Evolutionary conservation across 2,329 filamentous ascomycete genomes (phyloP).

Genomic region (Akanthomyces uredinophilus): DNA sequence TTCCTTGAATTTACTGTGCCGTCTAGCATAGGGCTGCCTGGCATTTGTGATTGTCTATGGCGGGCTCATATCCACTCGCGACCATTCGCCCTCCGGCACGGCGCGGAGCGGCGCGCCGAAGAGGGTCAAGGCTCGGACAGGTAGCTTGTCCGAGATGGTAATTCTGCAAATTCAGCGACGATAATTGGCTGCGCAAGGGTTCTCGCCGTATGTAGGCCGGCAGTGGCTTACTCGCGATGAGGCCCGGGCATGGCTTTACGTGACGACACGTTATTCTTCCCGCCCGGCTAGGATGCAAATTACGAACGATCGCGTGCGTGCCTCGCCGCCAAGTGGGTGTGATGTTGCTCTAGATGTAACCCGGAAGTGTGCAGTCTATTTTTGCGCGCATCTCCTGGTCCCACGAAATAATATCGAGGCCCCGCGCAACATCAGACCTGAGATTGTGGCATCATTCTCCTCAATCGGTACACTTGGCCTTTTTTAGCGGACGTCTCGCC

Average conservation of each 20-base stretch:
- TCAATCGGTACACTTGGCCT: too few species aligned
- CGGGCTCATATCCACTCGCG: not conserved
- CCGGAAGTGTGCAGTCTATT: too few species aligned
- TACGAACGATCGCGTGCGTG: too few species aligned
- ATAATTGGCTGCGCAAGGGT: not conserved
- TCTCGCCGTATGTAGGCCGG: not conserved
- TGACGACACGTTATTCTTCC: not conserved
- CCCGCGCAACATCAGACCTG: too few species aligned
- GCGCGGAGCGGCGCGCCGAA: not conserved
- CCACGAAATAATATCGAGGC: too few species aligned
- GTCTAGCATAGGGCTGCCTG: not conserved
- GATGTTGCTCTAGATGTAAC: too few species aligned
- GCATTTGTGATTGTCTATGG: not conserved
- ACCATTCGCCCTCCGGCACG: not conserved
- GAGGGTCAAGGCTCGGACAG: not conserved
- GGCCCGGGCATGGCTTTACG: not conserved
- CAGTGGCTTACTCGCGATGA: not conserved
- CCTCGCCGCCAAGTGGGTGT: too few species aligned
- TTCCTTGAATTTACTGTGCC: not conserved
- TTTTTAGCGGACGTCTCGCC: too few species aligned
- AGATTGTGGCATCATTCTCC: too few species aligned
- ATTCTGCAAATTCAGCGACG: not conserved
- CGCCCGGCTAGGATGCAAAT: not conserved
- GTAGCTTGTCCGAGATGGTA: not conserved
- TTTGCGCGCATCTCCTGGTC: too few species aligned